Evolutionary conservation across 2,329 filamentous ascomycete genomes (phyloP), one percentile per base, ranked within the genome.

Genomic region (Penicillium sclerotigenum): DNA sequence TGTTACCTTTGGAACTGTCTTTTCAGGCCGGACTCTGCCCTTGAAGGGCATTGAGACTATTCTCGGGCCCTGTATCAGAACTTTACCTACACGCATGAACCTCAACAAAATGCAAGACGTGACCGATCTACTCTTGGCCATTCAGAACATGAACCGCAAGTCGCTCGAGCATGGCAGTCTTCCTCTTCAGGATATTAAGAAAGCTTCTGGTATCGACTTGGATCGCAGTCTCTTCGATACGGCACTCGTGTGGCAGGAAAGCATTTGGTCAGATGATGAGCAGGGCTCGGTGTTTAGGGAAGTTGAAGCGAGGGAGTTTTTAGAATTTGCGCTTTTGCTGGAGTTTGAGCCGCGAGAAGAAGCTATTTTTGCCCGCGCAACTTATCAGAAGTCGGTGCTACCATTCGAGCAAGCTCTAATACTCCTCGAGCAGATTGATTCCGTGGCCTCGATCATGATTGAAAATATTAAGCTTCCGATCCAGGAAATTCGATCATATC

Each of bases 201-300:
- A 82, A 61, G 72, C 81, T 1, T 82, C 81, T 3, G 81, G 80
- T 0, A 74, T 79, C 28, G 78, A 84, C 0, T 77, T 80, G 0
- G 79, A 83, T 37, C 48, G 54, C 7, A 73, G 75, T 1, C 73
- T 96, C 0, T 96, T 93, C 63, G 89, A 96, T 62, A 81, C 87
- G 0, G 76, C 96, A 0, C 87, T 96, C 65, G 86, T 92, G 0
- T 97, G 92, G 79, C 92, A 97, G 65, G 87, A 96, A 67, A 88
- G 87, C 0, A 76, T 88, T 1, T 73, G 63, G 18, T 60, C 72
- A 1, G 70, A 71, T 16, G 52, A 77, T 28, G 59, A 61, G 2
- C 61, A 68, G n/a, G 59, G 67, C 4, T 67, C 75, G 64, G 63
- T 65, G 59, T 76, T 93, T 0, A 71, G 66, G 10, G 78, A 91